A percentile compares a stretch with the other conserved stretches of the same genome.
Conservation (phyloP, 1,139 yeast genomes). For the Magnusiomyces suaveolens region DNA sequence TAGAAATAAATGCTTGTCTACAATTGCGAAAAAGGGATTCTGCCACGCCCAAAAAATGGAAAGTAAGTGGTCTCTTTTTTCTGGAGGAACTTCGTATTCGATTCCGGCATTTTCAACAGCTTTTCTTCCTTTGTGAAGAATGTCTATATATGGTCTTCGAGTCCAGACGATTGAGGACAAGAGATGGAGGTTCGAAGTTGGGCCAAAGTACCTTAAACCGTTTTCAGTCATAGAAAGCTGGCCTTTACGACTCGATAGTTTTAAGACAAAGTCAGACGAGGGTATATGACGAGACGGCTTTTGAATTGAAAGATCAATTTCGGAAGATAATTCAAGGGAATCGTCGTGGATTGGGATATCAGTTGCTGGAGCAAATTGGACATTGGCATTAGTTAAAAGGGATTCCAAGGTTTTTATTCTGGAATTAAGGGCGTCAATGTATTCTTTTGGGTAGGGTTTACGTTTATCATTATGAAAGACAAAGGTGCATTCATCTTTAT, state of each 20-base stretch:
- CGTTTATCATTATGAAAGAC: conserved; percentile 18
- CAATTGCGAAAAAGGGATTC: conserved; percentile 21
- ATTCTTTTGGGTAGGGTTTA: conserved; percentile 18
- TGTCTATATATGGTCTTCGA: conserved; percentile 14
- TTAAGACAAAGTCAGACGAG: conserved; percentile 6
- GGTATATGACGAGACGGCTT: not conserved
- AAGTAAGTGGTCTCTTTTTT: conserved; percentile 18
- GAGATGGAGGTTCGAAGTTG: conserved; percentile 21
- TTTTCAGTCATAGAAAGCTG: conserved; percentile 20
- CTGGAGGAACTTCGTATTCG: conserved; percentile 15
- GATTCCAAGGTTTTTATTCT: conserved; percentile 15
- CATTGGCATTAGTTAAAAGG: conserved; percentile 12
- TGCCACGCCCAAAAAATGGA: conserved; percentile 25
- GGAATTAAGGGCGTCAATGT: conserved; percentile 15
- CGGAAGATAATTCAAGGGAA: not conserved
- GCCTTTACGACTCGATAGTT: conserved; percentile 14
- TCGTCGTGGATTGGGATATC: conserved; percentile 6
- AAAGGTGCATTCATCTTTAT: conserved; percentile 29
- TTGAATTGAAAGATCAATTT: not conserved
- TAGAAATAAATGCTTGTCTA: conserved; percentile 19
- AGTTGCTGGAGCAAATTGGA: conserved; percentile 9
- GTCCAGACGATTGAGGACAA: conserved; percentile 11
- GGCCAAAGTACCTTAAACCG: conserved; percentile 23
- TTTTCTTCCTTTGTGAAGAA: conserved; percentile 11
- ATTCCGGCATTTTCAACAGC: conserved; percentile 12